Conservation (phyloP, 2,329 filamentous ascomycete species). For the Curvularia sp. region DNA sequence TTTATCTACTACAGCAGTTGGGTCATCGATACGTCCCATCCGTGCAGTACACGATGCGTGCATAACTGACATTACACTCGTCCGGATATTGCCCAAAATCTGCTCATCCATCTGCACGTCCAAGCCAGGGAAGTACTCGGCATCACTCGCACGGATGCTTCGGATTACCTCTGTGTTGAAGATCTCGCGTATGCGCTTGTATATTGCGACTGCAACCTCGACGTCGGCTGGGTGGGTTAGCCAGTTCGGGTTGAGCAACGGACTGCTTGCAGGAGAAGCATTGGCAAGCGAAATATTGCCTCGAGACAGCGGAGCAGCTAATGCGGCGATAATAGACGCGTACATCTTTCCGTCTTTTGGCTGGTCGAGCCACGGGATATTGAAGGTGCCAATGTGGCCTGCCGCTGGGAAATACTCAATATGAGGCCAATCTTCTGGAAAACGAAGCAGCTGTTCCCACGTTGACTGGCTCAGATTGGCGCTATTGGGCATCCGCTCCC, state of each 20-base stretch:
- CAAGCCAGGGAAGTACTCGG: slow-evolving; percentile 38
- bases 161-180: slow-evolving; percentile 32
- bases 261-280: slow-evolving; percentile 32
- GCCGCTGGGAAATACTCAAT: slow-evolving; percentile 31
- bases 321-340: slow-evolving; percentile 35
- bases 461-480: slow-evolving; percentile 18
- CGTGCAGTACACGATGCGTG: slow-evolving; percentile 38
- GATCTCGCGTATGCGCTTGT: slow-evolving; percentile 40
- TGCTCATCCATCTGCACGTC: slow-evolving; percentile 34
- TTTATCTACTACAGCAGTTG: slow-evolving; percentile 45
- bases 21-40: slow-evolving; percentile 42
- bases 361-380: slow-evolving; percentile 25
- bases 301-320: slow-evolving; percentile 46
- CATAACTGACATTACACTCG: slow-evolving; percentile 17
- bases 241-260: slow-evolving; percentile 48
- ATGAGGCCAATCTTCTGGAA: slow-evolving; percentile 36
- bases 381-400: slow-evolving; percentile 27
- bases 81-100: slow-evolving; percentile 29
- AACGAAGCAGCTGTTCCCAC: slow-evolving; percentile 17
- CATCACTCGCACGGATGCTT: slow-evolving; percentile 3
- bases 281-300: slow-evolving; percentile 47
- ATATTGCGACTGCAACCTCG: slow-evolving; percentile 41
- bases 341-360: slow-evolving; percentile 42
- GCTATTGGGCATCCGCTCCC: slow-evolving; percentile 31
- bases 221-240: slow-evolving; percentile 43